Conservation (phyloP, 768 basidiomycete genomes). For the Pulveroboletus frians region DNA sequence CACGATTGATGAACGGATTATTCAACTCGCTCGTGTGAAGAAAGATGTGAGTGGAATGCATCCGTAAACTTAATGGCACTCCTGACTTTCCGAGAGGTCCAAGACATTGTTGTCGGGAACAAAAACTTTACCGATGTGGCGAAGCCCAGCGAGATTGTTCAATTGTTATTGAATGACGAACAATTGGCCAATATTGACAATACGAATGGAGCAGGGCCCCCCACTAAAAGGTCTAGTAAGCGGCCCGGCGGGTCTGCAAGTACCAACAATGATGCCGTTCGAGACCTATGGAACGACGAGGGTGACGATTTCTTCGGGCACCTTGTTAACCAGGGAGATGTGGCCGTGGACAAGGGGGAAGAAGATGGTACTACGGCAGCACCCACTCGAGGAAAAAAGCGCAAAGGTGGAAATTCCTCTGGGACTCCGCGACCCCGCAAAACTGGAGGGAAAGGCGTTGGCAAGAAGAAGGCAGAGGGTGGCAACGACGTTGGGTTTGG, state of each 20-base stretch:
- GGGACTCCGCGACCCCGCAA: conserved; percentile 25
- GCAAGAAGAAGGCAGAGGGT: conserved; percentile 29
- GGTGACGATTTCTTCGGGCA: conserved; percentile 85
- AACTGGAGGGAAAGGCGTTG: conserved; percentile 27
- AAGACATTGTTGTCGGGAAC: conserved; percentile 98
- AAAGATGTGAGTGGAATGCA: conserved; percentile 66
- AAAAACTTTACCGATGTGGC: conserved; percentile 91
- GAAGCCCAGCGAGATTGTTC: conserved; percentile 95
- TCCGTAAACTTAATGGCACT: not conserved
- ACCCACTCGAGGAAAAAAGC: conserved; percentile 30
- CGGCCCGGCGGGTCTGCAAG: conserved; percentile 28
- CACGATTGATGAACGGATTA: conserved; percentile 95
- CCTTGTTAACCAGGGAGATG: conserved; percentile 28
- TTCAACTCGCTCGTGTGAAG: conserved; percentile 92
- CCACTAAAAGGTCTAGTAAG: conserved; percentile 34
- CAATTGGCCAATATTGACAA: conserved; percentile 72
- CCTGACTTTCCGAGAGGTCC: conserved; percentile 54
- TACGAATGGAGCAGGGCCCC: conserved; percentile 34
- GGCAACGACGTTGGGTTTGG: conserved; percentile 21
- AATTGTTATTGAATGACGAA: conserved; percentile 89
- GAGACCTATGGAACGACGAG: conserved; percentile 82
- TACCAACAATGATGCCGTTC: conserved; percentile 36
- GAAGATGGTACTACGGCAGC: conserved; percentile 29
- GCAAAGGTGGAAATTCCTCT: conserved; percentile 24
- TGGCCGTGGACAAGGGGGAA: conserved; percentile 21